Conservation (phyloP, 2,329 filamentous ascomycete species). For the Coniella lustricola region DNA sequence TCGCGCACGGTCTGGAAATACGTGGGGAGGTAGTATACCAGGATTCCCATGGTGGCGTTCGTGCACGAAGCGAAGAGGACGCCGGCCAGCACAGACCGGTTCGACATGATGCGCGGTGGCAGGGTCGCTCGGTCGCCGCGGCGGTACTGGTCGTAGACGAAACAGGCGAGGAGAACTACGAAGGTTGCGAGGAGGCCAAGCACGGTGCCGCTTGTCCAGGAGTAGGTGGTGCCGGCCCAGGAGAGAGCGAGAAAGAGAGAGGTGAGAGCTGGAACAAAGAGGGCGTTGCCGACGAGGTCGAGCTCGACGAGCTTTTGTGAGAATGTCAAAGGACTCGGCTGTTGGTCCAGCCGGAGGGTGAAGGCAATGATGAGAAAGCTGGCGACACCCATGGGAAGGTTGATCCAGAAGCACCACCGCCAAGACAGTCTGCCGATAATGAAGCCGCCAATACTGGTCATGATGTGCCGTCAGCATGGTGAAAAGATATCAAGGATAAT, state of each 20-base stretch:
- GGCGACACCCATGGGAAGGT: conserved; percentile 6
- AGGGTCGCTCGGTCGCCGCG: conserved; percentile 27
- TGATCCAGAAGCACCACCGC: conserved; percentile 17
- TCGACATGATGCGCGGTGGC: conserved; percentile 16
- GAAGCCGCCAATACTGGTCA: conserved; percentile 8
- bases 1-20: conserved; percentile 34
- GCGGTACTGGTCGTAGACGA: conserved; percentile 26
- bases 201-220: conserved; percentile 27
- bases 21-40: conserved; percentile 30
- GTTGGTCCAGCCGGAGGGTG: conserved; percentile 4
- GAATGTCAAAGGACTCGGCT: not conserved
- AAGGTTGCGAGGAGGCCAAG: conserved; percentile 26
- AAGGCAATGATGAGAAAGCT: conserved; percentile 8
- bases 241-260: conserved; percentile 32
- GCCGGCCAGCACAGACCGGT: conserved; percentile 25
- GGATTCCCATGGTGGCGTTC: conserved; percentile 8
- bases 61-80: conserved; percentile 26
- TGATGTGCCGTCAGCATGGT: not conserved
- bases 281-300: conserved; percentile 27
- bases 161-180: conserved; percentile 18
- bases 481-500: not conserved
- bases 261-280: conserved; percentile 17
- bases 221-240: conserved; percentile 31
- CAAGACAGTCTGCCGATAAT: conserved; percentile 10
- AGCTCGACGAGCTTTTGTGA: conserved; percentile 30